A percentile compares a stretch with the other conserved stretches of the same genome.
phyloP scores from a whole-genome alignment of 495 filamentous ascomycete genomes.

The Cercophora newfieldiana region DNA sequence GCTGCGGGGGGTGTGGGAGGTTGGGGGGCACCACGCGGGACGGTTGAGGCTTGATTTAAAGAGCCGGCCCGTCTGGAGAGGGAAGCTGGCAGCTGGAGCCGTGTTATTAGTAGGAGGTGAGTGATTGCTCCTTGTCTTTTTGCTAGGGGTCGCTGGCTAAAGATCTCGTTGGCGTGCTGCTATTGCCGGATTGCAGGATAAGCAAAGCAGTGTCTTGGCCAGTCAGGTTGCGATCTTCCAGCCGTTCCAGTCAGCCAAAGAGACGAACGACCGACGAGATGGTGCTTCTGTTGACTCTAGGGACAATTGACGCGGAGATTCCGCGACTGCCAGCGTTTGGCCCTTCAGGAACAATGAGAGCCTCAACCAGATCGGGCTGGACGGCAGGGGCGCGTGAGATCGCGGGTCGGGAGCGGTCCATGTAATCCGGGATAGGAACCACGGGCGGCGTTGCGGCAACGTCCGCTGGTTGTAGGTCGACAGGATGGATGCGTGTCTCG shows the following conservation, averaged over 20 bases:
- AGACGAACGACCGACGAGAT: neutral
- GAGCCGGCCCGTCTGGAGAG: slow-evolving; percentile 10
- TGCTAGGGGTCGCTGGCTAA: neutral
- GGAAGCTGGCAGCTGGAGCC: slow-evolving; percentile 14
- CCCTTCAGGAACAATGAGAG: neutral
- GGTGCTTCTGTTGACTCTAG: neutral
- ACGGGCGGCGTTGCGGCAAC: slow-evolving; percentile 2
- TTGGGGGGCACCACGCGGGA: slow-evolving; percentile 16
- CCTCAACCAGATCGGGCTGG: slow-evolving; percentile 8
- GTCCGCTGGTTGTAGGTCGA: neutral
- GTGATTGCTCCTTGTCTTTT: slow-evolving; percentile 8
- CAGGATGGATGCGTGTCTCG: neutral
- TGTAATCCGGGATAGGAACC: slow-evolving; percentile 15
- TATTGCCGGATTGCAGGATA: slow-evolving; percentile 32
- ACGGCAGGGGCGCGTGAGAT: slow-evolving; percentile 25
- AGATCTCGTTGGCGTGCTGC: slow-evolving; percentile 15
- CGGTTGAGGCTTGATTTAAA: slow-evolving; percentile 19
- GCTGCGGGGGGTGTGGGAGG: slow-evolving; percentile 4
- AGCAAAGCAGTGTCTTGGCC: slow-evolving; percentile 28
- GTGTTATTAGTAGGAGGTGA: slow-evolving; percentile 4
- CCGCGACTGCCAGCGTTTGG: slow-evolving; percentile 14
- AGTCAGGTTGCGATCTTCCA: slow-evolving; percentile 30
- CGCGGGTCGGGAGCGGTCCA: slow-evolving; percentile 26
- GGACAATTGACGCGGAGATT: slow-evolving; percentile 23
- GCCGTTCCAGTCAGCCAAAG: slow-evolving; percentile 18